phyloP scores from a whole-genome alignment of 108 stramenopile species.

The Licmophora abbreviata region DNA sequence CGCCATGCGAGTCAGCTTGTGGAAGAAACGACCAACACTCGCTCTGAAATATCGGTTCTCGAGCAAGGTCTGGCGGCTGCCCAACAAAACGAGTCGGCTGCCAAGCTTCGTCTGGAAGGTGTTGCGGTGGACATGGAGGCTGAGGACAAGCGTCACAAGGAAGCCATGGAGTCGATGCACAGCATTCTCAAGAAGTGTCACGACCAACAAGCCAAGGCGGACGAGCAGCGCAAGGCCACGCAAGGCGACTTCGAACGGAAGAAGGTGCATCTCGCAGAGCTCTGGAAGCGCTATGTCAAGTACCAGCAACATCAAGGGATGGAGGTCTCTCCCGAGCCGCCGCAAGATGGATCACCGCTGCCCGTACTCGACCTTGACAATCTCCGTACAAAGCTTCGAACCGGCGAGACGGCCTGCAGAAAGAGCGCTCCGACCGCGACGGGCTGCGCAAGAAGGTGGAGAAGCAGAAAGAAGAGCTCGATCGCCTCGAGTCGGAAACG shows the following conservation, averaged over 20 bases:
- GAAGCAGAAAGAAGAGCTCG: too few species aligned
- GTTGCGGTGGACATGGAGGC: conserved; percentile 33
- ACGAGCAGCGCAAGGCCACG: conserved; percentile 18
- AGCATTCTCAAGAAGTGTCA: conserved; percentile 14
- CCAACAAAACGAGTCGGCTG: conserved; percentile 35
- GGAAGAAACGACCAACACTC: conserved; percentile 25
- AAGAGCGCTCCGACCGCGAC: too few species aligned
- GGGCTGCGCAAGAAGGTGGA: too few species aligned
- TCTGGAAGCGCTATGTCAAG: conserved; percentile 13
- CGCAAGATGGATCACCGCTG: neutral
- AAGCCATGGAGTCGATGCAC: conserved; percentile 12
- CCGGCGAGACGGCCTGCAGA: too few species aligned
- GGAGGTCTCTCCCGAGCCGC: neutral
- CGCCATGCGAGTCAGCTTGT: conserved; percentile 21
- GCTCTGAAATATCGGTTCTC: conserved; percentile 19
- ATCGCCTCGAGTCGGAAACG: too few species aligned
- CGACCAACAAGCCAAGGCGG: conserved; percentile 20
- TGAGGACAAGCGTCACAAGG: conserved; percentile 33
- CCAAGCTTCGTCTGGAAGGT: conserved; percentile 40
- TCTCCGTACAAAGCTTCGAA: too few species aligned
- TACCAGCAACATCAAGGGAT: neutral
- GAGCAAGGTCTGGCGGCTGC: conserved; percentile 31
- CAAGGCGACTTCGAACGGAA: conserved; percentile 24
- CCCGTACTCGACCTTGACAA: neutral
- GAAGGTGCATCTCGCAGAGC: conserved; percentile 24